Evolutionary conservation across 148 eudicot species (phyloP).

Genomic region (Rheum nobile): DNA sequence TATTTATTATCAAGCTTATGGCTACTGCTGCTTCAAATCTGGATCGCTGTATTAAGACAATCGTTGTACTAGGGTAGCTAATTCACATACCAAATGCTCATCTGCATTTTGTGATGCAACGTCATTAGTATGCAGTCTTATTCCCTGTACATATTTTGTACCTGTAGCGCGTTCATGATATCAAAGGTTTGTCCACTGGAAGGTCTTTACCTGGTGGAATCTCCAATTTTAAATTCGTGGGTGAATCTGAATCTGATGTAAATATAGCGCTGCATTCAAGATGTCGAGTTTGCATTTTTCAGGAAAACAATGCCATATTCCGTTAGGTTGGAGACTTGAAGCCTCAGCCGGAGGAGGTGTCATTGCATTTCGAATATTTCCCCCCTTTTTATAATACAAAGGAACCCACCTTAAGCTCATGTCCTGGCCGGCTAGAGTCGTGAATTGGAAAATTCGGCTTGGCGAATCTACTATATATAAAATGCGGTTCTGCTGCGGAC

Average conservation of each 20-base stretch:
- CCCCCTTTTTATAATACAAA: no score
- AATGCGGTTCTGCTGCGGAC: no score
- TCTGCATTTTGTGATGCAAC: not conserved
- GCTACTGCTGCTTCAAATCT: not conserved
- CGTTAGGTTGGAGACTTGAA: no score
- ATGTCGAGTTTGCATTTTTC: not conserved
- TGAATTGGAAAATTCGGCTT: no score
- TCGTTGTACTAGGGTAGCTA: not conserved
- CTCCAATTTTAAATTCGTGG: not conserved
- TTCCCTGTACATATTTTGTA: constrained; percentile 3
- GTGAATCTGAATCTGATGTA: not conserved
- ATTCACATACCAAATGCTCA: not conserved
- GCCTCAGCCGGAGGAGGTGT: no score
- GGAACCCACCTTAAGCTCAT: no score
- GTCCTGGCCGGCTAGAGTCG: no score
- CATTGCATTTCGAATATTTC: no score
- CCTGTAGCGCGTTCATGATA: not conserved
- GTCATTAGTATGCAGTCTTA: not conserved
- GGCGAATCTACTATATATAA: no score
- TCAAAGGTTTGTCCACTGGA: no score
- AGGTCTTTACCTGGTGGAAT: not conserved
- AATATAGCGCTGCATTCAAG: not conserved
- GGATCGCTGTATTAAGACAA: not conserved
- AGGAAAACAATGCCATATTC: no score
- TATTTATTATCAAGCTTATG: not conserved